Percentiles rank a stretch among this genome's conserved stretches.
These are phyloP conservation scores for Candida broadrunensis DNA, from an alignment of 805 yeast genomes.

Conservation along the genomic window DNA sequence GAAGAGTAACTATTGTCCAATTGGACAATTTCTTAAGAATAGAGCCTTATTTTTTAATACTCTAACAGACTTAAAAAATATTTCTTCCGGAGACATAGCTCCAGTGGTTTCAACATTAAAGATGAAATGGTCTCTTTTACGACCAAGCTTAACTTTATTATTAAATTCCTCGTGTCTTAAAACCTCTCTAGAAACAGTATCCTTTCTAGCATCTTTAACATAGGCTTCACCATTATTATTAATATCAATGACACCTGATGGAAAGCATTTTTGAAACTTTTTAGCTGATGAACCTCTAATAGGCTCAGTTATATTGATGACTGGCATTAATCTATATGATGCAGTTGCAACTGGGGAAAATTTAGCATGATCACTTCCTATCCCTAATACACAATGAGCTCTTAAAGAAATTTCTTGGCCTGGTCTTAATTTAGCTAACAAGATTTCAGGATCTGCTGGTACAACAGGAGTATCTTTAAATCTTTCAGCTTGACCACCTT, in stretches of 20 bases:
- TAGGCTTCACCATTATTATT: conserved; percentile 64
- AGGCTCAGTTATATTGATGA: conserved; percentile 70
- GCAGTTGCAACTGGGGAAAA: conserved; percentile 98
- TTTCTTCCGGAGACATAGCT: conserved; percentile 96
- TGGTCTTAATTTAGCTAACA: conserved; percentile 90
- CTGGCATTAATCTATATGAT: conserved; percentile 89
- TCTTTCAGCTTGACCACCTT: conserved; percentile 75
- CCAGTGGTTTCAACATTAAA: conserved; percentile 95
- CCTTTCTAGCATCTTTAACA: conserved; percentile 88
- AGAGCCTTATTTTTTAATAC: conserved; percentile 83
- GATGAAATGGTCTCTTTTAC: conserved; percentile 88
- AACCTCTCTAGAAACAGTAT: conserved; percentile 96
- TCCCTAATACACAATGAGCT: conserved; percentile 87
- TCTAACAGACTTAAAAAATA: conserved; percentile 85
- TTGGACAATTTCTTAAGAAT: conserved; percentile 75
- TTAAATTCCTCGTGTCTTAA: conserved; percentile 88
- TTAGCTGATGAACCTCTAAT: conserved; percentile 74
- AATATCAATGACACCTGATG: conserved; percentile 86
- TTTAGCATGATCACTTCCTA: conserved; percentile 95
- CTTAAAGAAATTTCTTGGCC: conserved; percentile 92
- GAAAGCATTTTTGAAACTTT: conserved; percentile 85
- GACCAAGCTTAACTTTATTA: conserved; percentile 86
- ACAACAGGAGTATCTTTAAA: conserved; percentile 67
- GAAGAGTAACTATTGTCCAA: conserved; percentile 51
- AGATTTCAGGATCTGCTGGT: conserved; percentile 84